These are phyloP conservation scores for Colletotrichum trifolii DNA, from an alignment of 2,329 filamentous ascomycete genomes.

Conservation along the genomic window DNA sequence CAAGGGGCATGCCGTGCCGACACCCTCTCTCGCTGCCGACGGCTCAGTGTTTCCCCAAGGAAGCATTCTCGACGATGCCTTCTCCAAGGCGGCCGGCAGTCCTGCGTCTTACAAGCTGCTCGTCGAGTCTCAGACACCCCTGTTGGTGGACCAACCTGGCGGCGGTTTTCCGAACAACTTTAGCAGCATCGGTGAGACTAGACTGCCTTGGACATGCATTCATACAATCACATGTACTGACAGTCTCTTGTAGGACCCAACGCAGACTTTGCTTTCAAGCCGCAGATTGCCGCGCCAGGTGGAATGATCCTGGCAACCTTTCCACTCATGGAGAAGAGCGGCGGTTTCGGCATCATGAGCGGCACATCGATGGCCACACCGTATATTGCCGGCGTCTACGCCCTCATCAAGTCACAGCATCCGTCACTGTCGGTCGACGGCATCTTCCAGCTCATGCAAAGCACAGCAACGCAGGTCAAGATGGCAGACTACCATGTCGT, in stretches of 20 bases:
- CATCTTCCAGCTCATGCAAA: constrained; percentile 45
- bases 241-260: neutral
- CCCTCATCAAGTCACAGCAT: constrained; percentile 47
- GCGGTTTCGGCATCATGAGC: constrained; percentile 47
- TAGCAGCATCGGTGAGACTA: constrained; percentile 28
- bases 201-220: neutral
- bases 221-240: neutral
- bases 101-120: constrained; percentile 6
- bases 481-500: constrained; percentile 23
- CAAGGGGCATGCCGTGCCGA: constrained; percentile 24
- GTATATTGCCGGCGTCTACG: constrained; percentile 46
- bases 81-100: constrained; percentile 2
- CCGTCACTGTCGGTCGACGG: constrained; percentile 42
- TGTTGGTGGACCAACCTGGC: constrained; percentile 20
- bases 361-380: constrained; percentile 52
- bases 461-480: constrained; percentile 43
- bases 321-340: constrained; percentile 41
- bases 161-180: constrained; percentile 33
- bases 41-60: constrained; percentile 28
- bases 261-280: constrained; percentile 43
- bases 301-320: constrained; percentile 49
- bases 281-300: constrained; percentile 47
- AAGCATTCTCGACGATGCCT: constrained; percentile 5
- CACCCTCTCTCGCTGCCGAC: constrained; percentile 19
- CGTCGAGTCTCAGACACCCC: constrained; percentile 9